Percentiles rank a stretch among this genome's conserved stretches.
phyloP scores from a whole-genome alignment of 106 monocot genomes.

The Apostasia ramifera region DNA sequence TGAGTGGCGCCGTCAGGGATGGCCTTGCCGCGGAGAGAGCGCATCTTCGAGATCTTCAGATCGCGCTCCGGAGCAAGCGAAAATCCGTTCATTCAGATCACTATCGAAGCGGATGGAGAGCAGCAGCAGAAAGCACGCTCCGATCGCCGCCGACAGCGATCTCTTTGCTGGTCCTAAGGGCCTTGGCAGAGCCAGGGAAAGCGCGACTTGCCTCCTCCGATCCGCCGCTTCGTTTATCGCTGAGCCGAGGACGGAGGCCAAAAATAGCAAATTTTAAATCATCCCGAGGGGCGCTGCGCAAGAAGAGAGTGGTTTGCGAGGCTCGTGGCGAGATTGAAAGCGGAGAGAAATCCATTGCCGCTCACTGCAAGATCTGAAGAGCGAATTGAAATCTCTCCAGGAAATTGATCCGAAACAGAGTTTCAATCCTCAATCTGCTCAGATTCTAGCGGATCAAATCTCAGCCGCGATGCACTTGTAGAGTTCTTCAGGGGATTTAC shows the following conservation, averaged over 20 bases:
- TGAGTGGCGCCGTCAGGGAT: constrained; percentile 14
- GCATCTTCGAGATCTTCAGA: constrained; percentile 12
- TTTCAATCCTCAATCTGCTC: constrained; percentile 5
- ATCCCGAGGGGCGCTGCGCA: not conserved
- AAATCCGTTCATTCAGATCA: constrained; percentile 7
- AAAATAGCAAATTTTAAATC: not conserved
- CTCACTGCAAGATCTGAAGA: not conserved
- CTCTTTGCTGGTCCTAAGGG: not conserved
- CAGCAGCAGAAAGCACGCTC: not conserved
- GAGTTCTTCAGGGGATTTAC: too few species aligned
- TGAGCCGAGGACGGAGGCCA: not conserved
- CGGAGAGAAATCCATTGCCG: not conserved
- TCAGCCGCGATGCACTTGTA: too few species aligned
- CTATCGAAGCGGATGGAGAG: constrained; percentile 9
- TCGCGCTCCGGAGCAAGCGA: constrained; percentile 8
- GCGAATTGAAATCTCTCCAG: constrained; percentile 3
- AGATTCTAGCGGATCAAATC: not conserved
- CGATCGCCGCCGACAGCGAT: not conserved
- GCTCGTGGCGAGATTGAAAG: not conserved
- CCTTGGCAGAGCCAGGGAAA: constrained; percentile 8
- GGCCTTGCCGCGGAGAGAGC: not conserved
- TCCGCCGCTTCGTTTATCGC: not conserved
- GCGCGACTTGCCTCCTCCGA: not conserved
- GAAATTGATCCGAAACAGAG: not conserved
- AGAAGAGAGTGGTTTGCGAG: not conserved